These are phyloP conservation scores for Chloropicon primus DNA, from an alignment of 139 green algal species.

Conservation along the genomic window DNA sequence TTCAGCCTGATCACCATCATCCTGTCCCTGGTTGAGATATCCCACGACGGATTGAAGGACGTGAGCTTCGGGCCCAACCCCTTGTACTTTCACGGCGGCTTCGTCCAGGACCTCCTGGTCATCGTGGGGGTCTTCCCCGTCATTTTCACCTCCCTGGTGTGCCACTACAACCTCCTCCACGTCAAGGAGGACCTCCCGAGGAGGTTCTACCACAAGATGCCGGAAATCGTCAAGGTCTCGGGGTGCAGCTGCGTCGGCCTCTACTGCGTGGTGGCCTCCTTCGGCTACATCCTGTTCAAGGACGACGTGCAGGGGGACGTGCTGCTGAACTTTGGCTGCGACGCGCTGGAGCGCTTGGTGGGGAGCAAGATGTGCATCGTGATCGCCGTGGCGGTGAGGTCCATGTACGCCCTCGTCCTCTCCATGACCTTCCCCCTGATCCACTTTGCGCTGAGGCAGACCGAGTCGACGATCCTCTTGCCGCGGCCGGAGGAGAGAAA, in stretches of 20 bases:
- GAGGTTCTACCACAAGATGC: neutral
- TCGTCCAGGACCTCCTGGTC: neutral
- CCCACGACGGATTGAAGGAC: neutral
- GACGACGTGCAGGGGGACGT: constrained; percentile 1
- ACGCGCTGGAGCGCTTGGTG: neutral
- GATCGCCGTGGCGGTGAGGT: constrained; percentile 9
- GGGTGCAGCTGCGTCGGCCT: neutral
- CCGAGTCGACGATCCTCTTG: neutral
- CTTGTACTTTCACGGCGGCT: neutral
- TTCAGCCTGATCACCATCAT: neutral
- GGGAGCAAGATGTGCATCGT: neutral
- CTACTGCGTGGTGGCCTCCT: neutral
- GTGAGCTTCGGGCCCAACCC: neutral
- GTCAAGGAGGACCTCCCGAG: neutral
- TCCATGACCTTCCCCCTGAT: constrained; percentile 18
- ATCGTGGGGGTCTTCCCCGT: constrained; percentile 6
- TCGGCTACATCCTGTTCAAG: constrained; percentile 4
- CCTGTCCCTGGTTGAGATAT: neutral
- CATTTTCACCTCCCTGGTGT: constrained; percentile 15
- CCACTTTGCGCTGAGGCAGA: constrained; percentile 12
- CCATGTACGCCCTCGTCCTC: constrained; percentile 12
- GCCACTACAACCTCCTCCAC: constrained; percentile 18
- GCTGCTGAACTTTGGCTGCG: constrained; percentile 11
- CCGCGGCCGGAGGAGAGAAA: neutral
- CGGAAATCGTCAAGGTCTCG: neutral